Evolutionary conservation across 495 filamentous ascomycete genomes (phyloP).

Genomic region (Tuber microsphaerosporum): DNA sequence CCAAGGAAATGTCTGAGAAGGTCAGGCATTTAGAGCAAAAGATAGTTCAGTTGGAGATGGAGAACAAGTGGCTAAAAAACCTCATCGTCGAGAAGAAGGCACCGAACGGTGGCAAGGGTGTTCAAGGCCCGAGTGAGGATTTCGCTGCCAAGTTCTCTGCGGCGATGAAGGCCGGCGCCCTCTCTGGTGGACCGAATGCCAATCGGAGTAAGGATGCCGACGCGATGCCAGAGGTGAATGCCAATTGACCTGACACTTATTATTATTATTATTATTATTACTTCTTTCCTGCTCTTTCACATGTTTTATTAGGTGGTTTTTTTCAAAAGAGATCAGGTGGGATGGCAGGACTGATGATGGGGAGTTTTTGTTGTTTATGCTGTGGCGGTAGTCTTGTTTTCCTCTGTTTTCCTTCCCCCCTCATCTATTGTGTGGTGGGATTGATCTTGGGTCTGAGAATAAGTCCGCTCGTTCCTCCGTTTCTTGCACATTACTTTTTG

Average conservation of each 20-base stretch:
- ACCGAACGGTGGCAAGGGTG: slow-evolving; percentile 45
- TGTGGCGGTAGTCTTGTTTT: neutral
- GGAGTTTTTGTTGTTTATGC: slow-evolving; percentile 22
- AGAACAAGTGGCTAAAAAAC: slow-evolving; percentile 95
- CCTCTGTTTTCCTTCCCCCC: slow-evolving; percentile 2
- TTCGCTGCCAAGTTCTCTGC: slow-evolving; percentile 29
- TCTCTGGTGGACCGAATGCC: neutral
- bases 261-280: slow-evolving; percentile 16
- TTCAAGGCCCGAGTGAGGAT: slow-evolving; percentile 21
- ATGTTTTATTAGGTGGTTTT: no score
- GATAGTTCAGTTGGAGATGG: slow-evolving; percentile 80
- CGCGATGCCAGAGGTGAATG: slow-evolving; percentile 6
- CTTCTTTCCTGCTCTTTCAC: slow-evolving; percentile 9
- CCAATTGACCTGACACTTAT: slow-evolving; percentile 6
- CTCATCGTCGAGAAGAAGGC: slow-evolving; percentile 83
- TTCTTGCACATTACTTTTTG: slow-evolving; percentile 4
- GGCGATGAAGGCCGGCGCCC: slow-evolving; percentile 21
- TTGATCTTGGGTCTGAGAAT: neutral
- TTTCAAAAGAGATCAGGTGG: slow-evolving; percentile 8
- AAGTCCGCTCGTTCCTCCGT: neutral
- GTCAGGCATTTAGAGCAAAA: slow-evolving; percentile 67
- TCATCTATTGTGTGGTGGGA: neutral
- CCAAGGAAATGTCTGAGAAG: slow-evolving; percentile 87
- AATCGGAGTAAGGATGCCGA: slow-evolving; percentile 13
- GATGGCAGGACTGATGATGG: slow-evolving; percentile 14